Conservation (phyloP, 371 early-diverging fungal species). For the Circinella minor region DNA sequence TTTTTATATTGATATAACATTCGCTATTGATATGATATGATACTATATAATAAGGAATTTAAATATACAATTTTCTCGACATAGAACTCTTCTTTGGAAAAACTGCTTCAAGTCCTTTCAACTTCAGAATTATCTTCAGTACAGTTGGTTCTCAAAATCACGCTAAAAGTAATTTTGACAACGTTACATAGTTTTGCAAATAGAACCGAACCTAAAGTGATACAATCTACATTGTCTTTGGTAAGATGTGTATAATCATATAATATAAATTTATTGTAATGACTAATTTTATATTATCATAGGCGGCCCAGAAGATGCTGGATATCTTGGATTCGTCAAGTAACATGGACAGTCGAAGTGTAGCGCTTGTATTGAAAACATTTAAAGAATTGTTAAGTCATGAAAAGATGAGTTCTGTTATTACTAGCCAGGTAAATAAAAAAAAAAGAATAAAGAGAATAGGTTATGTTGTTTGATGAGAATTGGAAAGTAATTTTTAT, state of each 20-base stretch:
- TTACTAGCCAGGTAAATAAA: slow-evolving; percentile 28
- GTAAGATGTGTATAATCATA: background rate
- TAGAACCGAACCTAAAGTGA: slow-evolving; percentile 12
- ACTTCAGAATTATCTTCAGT: slow-evolving; percentile 38
- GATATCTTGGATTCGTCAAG: slow-evolving; percentile 17
- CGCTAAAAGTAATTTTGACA: slow-evolving; percentile 37
- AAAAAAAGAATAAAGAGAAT: background rate
- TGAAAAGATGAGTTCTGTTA: slow-evolving; percentile 32
- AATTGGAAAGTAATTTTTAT: no score
- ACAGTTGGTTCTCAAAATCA: slow-evolving; percentile 52
- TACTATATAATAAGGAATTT: background rate
- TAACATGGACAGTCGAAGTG: slow-evolving; percentile 40
- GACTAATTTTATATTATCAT: background rate
- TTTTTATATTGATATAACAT: background rate
- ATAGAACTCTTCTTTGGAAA: slow-evolving; percentile 20
- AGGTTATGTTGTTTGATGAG: no score
- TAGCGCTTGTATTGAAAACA: slow-evolving; percentile 46
- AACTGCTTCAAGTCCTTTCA: slow-evolving; percentile 38
- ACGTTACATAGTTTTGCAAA: slow-evolving; percentile 32
- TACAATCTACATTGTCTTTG: slow-evolving; percentile 17
- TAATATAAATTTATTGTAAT: background rate
- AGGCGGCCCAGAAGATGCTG: slow-evolving; percentile 1
- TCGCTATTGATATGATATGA: background rate
- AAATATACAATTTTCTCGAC: background rate
- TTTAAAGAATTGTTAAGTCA: slow-evolving; percentile 47